A percentile compares a stretch with the other conserved stretches of the same genome.
These are phyloP conservation scores for Exophiala bonariae DNA, from an alignment of 2,329 filamentous ascomycete species.

Conservation along the genomic window DNA sequence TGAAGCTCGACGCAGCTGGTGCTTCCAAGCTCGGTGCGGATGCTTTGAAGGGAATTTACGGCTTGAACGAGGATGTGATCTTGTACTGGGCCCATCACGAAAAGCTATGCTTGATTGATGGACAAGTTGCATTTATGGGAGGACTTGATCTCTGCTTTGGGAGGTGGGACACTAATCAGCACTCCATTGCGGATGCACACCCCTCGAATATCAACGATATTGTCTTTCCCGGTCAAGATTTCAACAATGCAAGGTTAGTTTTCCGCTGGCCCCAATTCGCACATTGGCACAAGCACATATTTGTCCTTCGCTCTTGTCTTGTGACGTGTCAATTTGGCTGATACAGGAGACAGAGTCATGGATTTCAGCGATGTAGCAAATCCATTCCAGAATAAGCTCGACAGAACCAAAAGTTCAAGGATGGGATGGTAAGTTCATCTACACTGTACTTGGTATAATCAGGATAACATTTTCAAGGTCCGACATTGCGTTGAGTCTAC, in stretches of 20 bases:
- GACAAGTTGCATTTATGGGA: slow-evolving; percentile 83
- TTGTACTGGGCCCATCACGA: slow-evolving; percentile 94
- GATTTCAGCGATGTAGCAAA: slow-evolving; percentile 77
- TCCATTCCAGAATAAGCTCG: slow-evolving; percentile 84
- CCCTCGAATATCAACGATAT: slow-evolving; percentile 73
- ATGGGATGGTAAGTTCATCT: slow-evolving; percentile 72
- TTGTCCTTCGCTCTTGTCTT: too few relatives aligned
- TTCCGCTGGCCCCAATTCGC: too few relatives aligned
- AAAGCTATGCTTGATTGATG: slow-evolving; percentile 82
- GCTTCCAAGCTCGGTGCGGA: slow-evolving; percentile 68
- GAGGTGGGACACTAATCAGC: slow-evolving; percentile 83
- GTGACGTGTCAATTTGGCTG: background rate
- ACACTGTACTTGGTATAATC: background rate
- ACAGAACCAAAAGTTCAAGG: slow-evolving; percentile 73
- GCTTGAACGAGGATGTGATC: slow-evolving; percentile 76
- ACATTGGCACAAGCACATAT: too few relatives aligned
- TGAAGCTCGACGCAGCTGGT: slow-evolving; percentile 55
- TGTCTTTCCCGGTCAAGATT: slow-evolving; percentile 87
- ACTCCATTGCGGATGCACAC: slow-evolving; percentile 81
- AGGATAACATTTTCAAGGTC: slow-evolving; percentile 41
- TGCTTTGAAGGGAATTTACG: slow-evolving; percentile 76
- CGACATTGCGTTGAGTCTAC: slow-evolving; percentile 76
- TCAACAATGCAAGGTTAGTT: slow-evolving; percentile 70
- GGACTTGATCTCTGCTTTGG: slow-evolving; percentile 87
- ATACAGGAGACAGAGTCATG: slow-evolving; percentile 60